Base-by-base conservation (phyloP, 208 protist genomes). In the Trypanosoma brucei region DNA sequence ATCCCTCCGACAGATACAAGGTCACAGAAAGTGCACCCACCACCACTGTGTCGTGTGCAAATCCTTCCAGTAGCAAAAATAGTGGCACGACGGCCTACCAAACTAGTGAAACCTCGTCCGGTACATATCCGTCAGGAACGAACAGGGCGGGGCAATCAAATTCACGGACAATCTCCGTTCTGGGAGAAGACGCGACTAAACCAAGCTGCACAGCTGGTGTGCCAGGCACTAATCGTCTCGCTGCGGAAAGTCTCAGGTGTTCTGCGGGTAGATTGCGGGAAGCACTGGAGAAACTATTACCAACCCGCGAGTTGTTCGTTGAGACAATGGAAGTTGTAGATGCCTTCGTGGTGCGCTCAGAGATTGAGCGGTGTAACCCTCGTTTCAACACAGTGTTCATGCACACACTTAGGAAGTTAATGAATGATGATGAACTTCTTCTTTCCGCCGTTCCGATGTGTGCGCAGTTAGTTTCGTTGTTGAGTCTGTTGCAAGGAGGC, bases 381-480 rank as follows among this genome's bases (percentile, higher is more conserved):
- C 75, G 68, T 4, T 60, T 65, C 30, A 94, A 94, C 55, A 76
- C 77, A 33, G 55, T 69, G 5, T 91, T 94, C 62, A 81, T 86
- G 73, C 57, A 62, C n/a, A 73, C 66, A 5, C 54, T 94, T 9
- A 68, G 79, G n/a, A 57, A 74, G 34, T 9, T 85, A 39, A 8
- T 91, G 13, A 9, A 48, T 2, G 73, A 90, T 46, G 78, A 91
- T n/a, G 48, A 71, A 22, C 38, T 81, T 9, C 87, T 83, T 56
- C 69, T 64, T 38, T 66, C 77, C 2, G 84, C 73, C 0, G 78
- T 66, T 0, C 81, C 87, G 22, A 68, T 94, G 34, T 94, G 84
- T 65, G 73, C 73, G 8, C 87, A 94, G 61, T 67, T 94, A 44
- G 80, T 81, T 9, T 75, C 84, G 37, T 56, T 94, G 40, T 75